phyloP scores from a whole-genome alignment of 495 filamentous ascomycete genomes.

The Aspergillus affinis region DNA sequence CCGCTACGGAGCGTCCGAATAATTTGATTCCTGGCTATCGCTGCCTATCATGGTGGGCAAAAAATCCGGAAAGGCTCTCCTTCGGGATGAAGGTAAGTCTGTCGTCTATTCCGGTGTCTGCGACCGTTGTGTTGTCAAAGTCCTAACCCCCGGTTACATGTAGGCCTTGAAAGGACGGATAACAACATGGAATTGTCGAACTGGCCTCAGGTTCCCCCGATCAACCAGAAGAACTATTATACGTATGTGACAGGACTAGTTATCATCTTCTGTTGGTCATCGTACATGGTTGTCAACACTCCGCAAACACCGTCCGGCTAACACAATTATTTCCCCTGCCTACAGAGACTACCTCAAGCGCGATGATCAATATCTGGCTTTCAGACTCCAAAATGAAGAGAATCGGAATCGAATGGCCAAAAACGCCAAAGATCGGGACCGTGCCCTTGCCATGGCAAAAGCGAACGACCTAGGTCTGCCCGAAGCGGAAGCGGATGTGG shows the following conservation, averaged over 20 bases:
- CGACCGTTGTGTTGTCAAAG: not conserved
- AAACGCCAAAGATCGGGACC: slow-evolving; percentile 81
- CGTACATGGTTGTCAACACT: not conserved
- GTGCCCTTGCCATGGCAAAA: slow-evolving; percentile 71
- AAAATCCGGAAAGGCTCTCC: slow-evolving; percentile 62
- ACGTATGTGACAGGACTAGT: slow-evolving; percentile 62
- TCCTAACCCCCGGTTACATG: slow-evolving; percentile 1
- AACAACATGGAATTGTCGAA: slow-evolving; percentile 94
- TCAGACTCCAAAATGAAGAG: slow-evolving; percentile 82
- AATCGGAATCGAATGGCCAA: slow-evolving; percentile 74
- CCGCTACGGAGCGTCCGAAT: not conserved
- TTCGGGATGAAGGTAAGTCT: slow-evolving; percentile 60
- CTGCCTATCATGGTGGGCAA: slow-evolving; percentile 58
- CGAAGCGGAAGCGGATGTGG: slow-evolving; percentile 54
- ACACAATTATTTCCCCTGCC: not conserved
- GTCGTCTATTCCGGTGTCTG: slow-evolving; percentile 2
- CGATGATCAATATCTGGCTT: slow-evolving; percentile 90
- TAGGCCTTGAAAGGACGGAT: slow-evolving; percentile 92
- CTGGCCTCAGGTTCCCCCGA: slow-evolving; percentile 88
- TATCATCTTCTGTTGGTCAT: not conserved
- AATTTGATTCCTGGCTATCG: not conserved
- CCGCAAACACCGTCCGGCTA: slow-evolving; percentile 9
- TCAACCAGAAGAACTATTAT: slow-evolving; percentile 99
- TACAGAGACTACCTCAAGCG: slow-evolving; percentile 92
- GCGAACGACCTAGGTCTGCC: slow-evolving; percentile 40